Evolutionary conservation across 805 yeast genomes (phyloP), one percentile per base, ranked within the genome.

Genomic region (Candida insectorum): DNA sequence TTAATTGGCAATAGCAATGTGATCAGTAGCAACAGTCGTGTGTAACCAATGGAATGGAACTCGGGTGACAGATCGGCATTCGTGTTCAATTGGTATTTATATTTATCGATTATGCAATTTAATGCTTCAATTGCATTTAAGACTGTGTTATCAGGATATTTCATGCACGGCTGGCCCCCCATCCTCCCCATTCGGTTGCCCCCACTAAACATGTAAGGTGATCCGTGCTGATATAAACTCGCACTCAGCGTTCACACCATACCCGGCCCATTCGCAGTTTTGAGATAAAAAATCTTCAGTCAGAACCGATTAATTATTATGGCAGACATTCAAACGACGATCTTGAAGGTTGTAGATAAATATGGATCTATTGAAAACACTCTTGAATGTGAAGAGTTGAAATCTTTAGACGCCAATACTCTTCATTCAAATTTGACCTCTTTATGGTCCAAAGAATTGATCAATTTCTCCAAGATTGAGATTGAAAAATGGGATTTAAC

Each of bases 371-470:
- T 93, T 39, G 70, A 66, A 32, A 88, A 86, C 58, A 79, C 97
- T 4, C 64, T 76, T 33, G 72, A 62, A 13, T 72, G 72, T 30
- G 47, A 51, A 2, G 65, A 60, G 34, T 85, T 89, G 66, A 83
- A 93, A 25, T 68, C 60, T 11, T 65, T 74, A 28, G 79, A 76
- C 35, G 73, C 91, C 26, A 77, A 75, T 56, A 68, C 75, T 11
- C 69, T 86, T 33, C 84, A 83, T 48, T 73, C 95, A n/a, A 91
- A 91, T 18, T 75, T 93, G 51, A 82, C 81, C 54, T 89, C 97
- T 15, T 71, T 93, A 37, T 75, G 81, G 55, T 89, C 96, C 40
- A 83, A 84, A 58, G 72, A 76, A 36, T 89, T 91, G 85, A 73
- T 93, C 48, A 62, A 63, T 28, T 89, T 78, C 67, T 69, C 75